Evolutionary conservation across 768 basidiomycete species (phyloP), one percentile per base, ranked within the genome.

Genomic region (Termitomyces eurrhizus): DNA sequence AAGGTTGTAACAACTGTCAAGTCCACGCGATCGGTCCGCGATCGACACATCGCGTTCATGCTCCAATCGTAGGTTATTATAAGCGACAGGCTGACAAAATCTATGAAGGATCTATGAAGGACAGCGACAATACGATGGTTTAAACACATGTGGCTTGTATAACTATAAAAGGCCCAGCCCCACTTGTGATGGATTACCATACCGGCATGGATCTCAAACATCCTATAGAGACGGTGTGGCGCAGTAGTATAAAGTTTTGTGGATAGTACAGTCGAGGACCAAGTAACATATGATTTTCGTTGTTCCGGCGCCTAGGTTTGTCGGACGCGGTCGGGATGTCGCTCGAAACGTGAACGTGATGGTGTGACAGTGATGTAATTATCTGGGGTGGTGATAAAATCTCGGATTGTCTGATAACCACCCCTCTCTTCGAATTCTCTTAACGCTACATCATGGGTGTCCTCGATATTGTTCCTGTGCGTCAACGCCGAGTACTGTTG

Each of bases 391-490:
- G 21, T 29, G 42, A 44, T 56, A 36, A 56, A 52, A 56, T 39
- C 55, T 50, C 42, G 49, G 56, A 55, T 52, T 61, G 53, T 41
- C 36, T 29, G 53, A 56, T 56, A 50, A 50, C 49, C 55, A 60
- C 60, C 55, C 26, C 33, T 37, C n/a, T 57, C 46, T 42, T 32
- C 35, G 24, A 14, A 63, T 49, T 49, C 39, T 44, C 39, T 51
- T 59, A 26, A 58, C 48, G 26, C 9, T 42, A 51, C 57, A 75
- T 45, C 59, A 92, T 92, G 91, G 91, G 90, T 68, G 74, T 92
- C 68, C 88, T 92, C 72, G 90, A 92, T 70, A 81, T 92, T 70
- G 89, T 93, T 64, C 91, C 92, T 57, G 91, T 93, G 71, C 65
- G 89, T 79, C 6, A 1, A 9, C 32, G 35, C 50, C 33, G 62